Percentiles rank a stretch among this genome's conserved stretches.
phyloP scores from a whole-genome alignment of 371 early-diverging fungal species.

The Mucor sp. region DNA sequence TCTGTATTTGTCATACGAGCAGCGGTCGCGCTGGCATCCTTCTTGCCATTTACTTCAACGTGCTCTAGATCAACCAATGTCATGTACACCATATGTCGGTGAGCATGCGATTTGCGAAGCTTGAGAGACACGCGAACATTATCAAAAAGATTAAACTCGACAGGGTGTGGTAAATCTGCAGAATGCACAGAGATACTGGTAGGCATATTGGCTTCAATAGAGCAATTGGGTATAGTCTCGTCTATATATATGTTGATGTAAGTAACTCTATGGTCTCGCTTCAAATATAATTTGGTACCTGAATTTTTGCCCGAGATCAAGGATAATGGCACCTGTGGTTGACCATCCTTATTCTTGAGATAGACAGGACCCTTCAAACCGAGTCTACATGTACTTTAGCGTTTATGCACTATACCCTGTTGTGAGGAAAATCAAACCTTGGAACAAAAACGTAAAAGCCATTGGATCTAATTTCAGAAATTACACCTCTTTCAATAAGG shows the following conservation, averaged over 20 bases:
- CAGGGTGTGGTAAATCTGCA: conserved; percentile 35
- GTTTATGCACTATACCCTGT: not conserved
- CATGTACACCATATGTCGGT: conserved; percentile 66
- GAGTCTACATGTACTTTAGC: conserved; percentile 28
- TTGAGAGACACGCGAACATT: conserved; percentile 60
- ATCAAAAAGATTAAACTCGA: conserved; percentile 60
- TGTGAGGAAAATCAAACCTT: conserved; percentile 24
- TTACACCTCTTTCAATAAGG: conserved; percentile 66
- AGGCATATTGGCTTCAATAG: conserved; percentile 24
- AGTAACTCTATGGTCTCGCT: not conserved
- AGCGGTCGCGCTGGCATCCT: not conserved
- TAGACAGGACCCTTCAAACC: conserved; percentile 75
- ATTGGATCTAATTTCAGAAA: conserved; percentile 74
- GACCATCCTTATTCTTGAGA: conserved; percentile 60
- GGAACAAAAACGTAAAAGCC: conserved; percentile 78
- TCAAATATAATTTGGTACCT: conserved; percentile 26
- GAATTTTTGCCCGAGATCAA: conserved; percentile 49
- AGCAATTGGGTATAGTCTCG: conserved; percentile 34
- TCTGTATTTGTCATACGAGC: conserved; percentile 18
- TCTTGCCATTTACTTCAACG: conserved; percentile 4
- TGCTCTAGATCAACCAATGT: conserved; percentile 53
- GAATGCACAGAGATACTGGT: conserved; percentile 22
- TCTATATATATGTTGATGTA: conserved; percentile 17
- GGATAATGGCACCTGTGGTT: conserved; percentile 59
- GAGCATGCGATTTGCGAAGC: conserved; percentile 60